Base-by-base conservation (phyloP, 2,329 filamentous ascomycete species). In the Alternaria arbusti region DNA sequence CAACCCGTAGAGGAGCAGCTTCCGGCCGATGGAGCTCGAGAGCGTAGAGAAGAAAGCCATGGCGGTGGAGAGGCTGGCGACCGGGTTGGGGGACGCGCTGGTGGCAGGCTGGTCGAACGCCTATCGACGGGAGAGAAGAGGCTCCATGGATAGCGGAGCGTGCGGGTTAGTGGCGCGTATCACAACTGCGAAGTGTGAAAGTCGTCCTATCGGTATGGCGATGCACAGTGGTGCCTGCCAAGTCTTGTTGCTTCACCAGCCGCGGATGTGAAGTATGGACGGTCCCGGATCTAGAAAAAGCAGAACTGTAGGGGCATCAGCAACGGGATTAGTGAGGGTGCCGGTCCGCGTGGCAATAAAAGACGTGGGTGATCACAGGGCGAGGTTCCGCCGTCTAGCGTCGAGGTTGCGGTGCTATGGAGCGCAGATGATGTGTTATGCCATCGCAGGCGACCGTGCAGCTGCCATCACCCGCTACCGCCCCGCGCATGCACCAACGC, bases 1-100 rank as follows among this genome's bases (percentile, higher is more conserved):
- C 45, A 99, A 84, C 54, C 90, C 93, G 83, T 96, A 97, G 70
- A 93, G 90, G 69, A 98, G 87, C 73, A 98, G 86, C 79, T 91
- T 90, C 86, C 96, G 97, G 82, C 94, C 92, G 85, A 97, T 84
- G 71, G 85, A 93, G 71, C 88, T 92, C 67, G 93, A 90, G 74
- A 96, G 87, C 78, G 92, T 70, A 23, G 74, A 72, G 87, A 89
- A 73, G 68, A 79, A 80, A 57, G 90, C 89, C 91, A 94, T 94
- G 79, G 71, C 76, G 59, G 44, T 64, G 59, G 64, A 40, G 57
- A 43, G 30, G 60, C 32, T 62, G 61, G 65, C 60, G 65, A 54
- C 63, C 63, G 23, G 61, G 57, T 44, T 55, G 57, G 52, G 25
- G 28, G 52, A 50, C 47, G 40, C 36, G 60, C 47, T 64, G 64